Evolutionary conservation across 2,329 filamentous ascomycete genomes (phyloP), one percentile per base, ranked within the genome.

Genomic region (Fulvia fulva): DNA sequence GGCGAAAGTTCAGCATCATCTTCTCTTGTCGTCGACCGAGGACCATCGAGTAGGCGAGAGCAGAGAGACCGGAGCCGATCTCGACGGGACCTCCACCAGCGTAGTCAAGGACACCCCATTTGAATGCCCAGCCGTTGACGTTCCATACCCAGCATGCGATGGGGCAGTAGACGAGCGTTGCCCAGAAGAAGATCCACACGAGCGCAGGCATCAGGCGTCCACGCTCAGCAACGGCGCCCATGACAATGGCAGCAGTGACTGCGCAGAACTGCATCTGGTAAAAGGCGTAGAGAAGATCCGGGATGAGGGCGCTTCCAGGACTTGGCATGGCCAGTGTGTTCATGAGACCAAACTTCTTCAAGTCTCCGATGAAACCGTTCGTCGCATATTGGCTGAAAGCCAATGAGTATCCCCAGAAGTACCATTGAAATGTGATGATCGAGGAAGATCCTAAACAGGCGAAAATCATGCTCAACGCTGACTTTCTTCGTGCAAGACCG

Each of bases 1-100:
- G 94, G 67, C 94, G 90, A 84, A 97, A 97, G 83, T 97, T 97
- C 77, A 97, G 85, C 90, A 97, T 97, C 91, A 97, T 97, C 80
- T 91, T 94, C 80, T 97, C 93, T 79, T 97, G 94, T 66, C 94
- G 91, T 71, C 91, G 90, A 67, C 94, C 94, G 61, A 99, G 89
- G 37, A 97, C 87, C 90, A 90, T 88, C 2, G 92, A 96, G 80
- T 97, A 99, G 65, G 94, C 94, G 49, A 97, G 82, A 28, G 93
- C 94, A 45, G 91, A 94, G 77, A 96, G 81, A 73, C 94, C 94
- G 58, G 94, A 97, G 61, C 85, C 90, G 69, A 99, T 97, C 78
- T 99, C 94, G 82, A 99, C 94, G 66, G 94, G 94, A 54, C 93
- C 92, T 69, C 94, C 94, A 64, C 94, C 94, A 52, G 94, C 94